Conservation (phyloP, 2,329 filamentous ascomycete genomes). For the Hypomyces perniciosus region DNA sequence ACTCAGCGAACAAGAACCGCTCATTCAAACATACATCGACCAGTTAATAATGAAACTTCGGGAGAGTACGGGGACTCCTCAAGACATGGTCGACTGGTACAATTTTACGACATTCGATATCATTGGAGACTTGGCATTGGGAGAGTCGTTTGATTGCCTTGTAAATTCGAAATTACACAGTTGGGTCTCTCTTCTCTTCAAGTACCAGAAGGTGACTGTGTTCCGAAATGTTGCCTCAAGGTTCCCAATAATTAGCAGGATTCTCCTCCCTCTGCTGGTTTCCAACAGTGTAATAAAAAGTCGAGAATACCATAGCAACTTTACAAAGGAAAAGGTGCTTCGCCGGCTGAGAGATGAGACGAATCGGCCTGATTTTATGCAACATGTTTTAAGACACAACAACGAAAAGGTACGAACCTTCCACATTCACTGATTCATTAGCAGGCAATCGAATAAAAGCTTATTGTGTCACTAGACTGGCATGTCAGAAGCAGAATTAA, state of each 20-base stretch:
- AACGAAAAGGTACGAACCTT: no score
- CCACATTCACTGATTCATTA: no score
- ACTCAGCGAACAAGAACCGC: slow-evolving; percentile 25
- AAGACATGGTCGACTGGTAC: slow-evolving; percentile 24
- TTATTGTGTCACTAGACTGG: no score
- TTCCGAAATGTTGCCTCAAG: not conserved
- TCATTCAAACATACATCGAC: slow-evolving; percentile 23
- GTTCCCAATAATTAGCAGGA: not conserved
- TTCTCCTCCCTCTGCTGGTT: not conserved
- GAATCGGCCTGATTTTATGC: slow-evolving; percentile 10
- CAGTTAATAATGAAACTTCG: slow-evolving; percentile 19
- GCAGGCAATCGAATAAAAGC: no score
- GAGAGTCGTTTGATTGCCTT: slow-evolving; percentile 25
- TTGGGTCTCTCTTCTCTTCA: slow-evolving; percentile 22
- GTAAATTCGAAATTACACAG: slow-evolving; percentile 19
- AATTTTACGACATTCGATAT: slow-evolving; percentile 26
- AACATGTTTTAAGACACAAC: no score
- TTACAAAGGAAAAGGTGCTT: slow-evolving; percentile 1
- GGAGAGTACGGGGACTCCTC: slow-evolving; percentile 10
- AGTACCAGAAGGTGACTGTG: not conserved
- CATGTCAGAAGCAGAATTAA: no score
- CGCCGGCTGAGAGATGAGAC: not conserved
- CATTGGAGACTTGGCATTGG: slow-evolving; percentile 26
- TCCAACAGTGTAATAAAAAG: not conserved
- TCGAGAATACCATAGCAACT: not conserved